phyloP scores from a whole-genome alignment of 164 flowering plant species.

The Vitis rupestris region DNA sequence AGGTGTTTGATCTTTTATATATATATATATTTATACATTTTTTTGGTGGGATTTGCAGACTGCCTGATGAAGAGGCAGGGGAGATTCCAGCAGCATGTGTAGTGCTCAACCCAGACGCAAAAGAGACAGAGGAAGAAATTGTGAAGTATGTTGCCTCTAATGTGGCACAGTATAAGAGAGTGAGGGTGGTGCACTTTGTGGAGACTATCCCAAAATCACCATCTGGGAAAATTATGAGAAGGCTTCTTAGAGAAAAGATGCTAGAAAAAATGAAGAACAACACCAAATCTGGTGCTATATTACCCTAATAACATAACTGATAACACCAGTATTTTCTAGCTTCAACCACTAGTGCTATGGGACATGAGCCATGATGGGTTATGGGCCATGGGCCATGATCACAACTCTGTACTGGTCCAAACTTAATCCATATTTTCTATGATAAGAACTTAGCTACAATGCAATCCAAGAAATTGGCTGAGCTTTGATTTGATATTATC shows the following conservation, averaged over 20 bases:
- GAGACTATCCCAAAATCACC: slow-evolving; percentile 84
- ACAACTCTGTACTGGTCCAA: too few species aligned
- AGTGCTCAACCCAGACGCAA: slow-evolving; percentile 56
- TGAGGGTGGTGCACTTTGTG: slow-evolving; percentile 76
- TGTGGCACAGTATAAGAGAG: slow-evolving; percentile 78
- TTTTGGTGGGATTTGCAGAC: slow-evolving; percentile 30
- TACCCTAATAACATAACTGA: too few species aligned
- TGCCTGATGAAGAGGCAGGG: slow-evolving; percentile 94
- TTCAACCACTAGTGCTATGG: too few species aligned
- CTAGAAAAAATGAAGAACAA: slow-evolving; percentile 19
- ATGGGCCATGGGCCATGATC: too few species aligned
- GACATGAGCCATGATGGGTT: too few species aligned
- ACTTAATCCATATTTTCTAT: too few species aligned
- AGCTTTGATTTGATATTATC: too few species aligned
- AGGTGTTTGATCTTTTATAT: neutral
- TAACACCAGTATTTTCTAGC: too few species aligned
- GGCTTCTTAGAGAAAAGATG: slow-evolving; percentile 59
- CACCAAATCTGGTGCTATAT: too few species aligned
- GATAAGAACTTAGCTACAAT: too few species aligned
- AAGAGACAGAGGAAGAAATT: slow-evolving; percentile 72
- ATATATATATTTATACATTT: neutral
- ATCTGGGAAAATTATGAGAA: slow-evolving; percentile 93
- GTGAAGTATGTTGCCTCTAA: slow-evolving; percentile 76
- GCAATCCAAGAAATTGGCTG: too few species aligned
- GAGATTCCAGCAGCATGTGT: slow-evolving; percentile 96